Evolutionary conservation across 1,284 basidiomycete genomes (phyloP).

Genomic region (Pterulicium gracile): DNA sequence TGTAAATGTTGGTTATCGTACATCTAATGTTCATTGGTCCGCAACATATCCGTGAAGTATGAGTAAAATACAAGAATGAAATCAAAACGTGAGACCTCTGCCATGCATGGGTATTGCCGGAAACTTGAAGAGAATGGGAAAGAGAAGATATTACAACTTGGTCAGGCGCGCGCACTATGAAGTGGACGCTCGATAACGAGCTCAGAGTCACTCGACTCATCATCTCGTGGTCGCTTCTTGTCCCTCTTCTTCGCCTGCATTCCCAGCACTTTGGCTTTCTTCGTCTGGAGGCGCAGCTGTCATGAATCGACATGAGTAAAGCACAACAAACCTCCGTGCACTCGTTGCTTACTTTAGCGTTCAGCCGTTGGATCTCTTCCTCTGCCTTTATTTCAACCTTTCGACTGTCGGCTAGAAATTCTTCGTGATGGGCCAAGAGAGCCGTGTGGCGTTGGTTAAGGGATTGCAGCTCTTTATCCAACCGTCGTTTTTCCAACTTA

Average conservation of each 20-base stretch:
- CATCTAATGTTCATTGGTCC: too few relatives aligned
- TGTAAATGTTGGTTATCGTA: too few relatives aligned
- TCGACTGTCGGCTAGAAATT: background rate
- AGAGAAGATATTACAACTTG: too few relatives aligned
- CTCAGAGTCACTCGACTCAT: background rate
- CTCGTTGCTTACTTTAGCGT: too few relatives aligned
- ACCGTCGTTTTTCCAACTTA: background rate
- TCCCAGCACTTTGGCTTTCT: background rate
- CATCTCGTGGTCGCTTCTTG: background rate
- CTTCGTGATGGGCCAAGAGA: background rate
- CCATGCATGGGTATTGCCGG: too few relatives aligned
- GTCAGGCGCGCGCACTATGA: too few relatives aligned
- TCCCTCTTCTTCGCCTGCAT: background rate
- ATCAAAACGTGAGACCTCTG: too few relatives aligned
- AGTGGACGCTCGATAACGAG: background rate
- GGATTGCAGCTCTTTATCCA: background rate
- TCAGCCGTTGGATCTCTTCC: background rate
- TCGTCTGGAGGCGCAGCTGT: background rate
- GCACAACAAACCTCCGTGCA: background rate
- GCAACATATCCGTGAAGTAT: too few relatives aligned
- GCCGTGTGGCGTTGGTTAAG: background rate
- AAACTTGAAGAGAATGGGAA: too few relatives aligned
- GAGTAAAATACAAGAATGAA: too few relatives aligned
- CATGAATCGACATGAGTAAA: background rate
- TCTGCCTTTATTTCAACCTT: background rate